Conservation (phyloP, 192 early-diverging fungal species). For the Backusella psychrophila region DNA sequence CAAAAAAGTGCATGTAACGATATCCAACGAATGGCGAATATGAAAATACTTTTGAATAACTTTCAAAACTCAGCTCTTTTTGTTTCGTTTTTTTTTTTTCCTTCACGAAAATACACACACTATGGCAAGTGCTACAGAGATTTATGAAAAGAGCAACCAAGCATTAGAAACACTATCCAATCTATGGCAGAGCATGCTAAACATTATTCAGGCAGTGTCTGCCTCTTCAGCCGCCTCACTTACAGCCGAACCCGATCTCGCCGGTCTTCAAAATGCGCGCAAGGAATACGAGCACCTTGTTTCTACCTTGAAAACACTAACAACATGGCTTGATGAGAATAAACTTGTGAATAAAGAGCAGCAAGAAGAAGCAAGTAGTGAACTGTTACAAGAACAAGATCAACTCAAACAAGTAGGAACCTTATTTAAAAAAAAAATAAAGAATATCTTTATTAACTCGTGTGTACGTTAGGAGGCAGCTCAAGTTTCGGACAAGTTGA, state of each 20-base stretch:
- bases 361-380: background rate
- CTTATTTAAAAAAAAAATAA: no score
- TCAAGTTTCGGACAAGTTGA: constrained; percentile 7
- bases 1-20: no score
- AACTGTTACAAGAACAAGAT: constrained; percentile 8
- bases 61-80: no score
- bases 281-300: constrained; percentile 19
- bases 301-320: background rate
- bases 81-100: no score
- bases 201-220: constrained; percentile 12
- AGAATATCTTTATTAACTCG: background rate
- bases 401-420: background rate
- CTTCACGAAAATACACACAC: background rate
- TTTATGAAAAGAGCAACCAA: constrained; percentile 13
- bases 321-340: constrained; percentile 7
- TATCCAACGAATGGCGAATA: no score
- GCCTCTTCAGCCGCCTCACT: constrained; percentile 11
- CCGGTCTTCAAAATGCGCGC: constrained; percentile 14
- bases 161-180: constrained; percentile 18
- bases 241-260: constrained; percentile 21
- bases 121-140: background rate
- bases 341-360: background rate
- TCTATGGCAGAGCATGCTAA: constrained; percentile 24
- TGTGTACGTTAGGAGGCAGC: constrained; percentile 2
- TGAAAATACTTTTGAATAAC: no score